Evolutionary conservation across 495 filamentous ascomycete genomes (phyloP).

Genomic region (Xylaria nigripes): DNA sequence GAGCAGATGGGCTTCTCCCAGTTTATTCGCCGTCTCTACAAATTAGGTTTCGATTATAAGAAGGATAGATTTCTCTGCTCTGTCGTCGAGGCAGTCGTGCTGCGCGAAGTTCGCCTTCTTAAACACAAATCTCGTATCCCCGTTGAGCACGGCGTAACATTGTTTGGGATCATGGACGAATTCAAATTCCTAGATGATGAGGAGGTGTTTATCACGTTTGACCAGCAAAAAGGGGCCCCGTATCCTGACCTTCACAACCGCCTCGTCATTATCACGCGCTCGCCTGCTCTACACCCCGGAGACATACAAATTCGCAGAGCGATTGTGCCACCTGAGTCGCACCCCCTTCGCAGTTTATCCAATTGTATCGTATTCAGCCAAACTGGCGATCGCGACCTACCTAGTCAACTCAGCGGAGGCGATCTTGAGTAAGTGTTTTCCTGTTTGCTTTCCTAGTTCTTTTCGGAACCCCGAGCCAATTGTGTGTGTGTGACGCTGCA

Average conservation of each 20-base stretch:
- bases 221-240: conserved; percentile 20
- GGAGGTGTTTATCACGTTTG: conserved; percentile 53
- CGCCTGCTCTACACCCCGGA: conserved; percentile 70
- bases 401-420: conserved; percentile 67
- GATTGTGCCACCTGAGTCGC: conserved; percentile 44
- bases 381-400: conserved; percentile 60
- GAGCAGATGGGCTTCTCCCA: conserved; percentile 46
- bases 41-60: conserved; percentile 51
- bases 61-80: conserved; percentile 56
- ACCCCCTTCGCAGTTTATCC: conserved; percentile 48
- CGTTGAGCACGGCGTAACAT: conserved; percentile 55
- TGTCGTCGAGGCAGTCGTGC: conserved; percentile 55
- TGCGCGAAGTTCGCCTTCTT: conserved; percentile 57
- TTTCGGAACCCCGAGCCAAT: background rate
- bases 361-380: conserved; percentile 77
- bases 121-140: conserved; percentile 71
- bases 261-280: conserved; percentile 53
- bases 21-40: conserved; percentile 48
- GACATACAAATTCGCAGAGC: conserved; percentile 60
- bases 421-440: conserved; percentile 53
- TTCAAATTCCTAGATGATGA: conserved; percentile 58
- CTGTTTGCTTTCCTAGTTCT: background rate
- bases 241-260: conserved; percentile 14
- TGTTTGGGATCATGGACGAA: conserved; percentile 81
- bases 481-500: too few species aligned